Conservation (phyloP, 768 basidiomycete species). For the Phaeotremella fagi region DNA sequence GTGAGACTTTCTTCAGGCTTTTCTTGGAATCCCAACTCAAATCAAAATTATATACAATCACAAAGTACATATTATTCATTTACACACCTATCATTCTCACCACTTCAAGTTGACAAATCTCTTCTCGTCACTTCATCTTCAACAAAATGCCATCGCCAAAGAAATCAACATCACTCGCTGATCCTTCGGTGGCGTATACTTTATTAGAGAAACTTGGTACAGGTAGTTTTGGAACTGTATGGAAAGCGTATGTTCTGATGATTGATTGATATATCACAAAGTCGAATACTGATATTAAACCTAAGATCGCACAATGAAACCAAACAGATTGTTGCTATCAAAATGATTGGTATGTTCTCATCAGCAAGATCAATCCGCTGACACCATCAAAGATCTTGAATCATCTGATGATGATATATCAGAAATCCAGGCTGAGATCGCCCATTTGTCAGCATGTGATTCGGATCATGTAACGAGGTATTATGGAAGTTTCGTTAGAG, state of each 20-base stretch:
- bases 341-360: conserved; percentile 77
- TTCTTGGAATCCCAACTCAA: too few relatives aligned
- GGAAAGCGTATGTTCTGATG: conserved; percentile 64
- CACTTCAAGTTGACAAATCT: not conserved
- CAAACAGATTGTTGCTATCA: conserved; percentile 92
- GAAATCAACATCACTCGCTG: conserved; percentile 39
- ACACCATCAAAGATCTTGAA: conserved; percentile 67
- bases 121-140: not conserved
- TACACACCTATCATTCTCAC: not conserved
- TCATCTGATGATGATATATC: conserved; percentile 98
- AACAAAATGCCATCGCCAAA: not conserved
- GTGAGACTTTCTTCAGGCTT: too few relatives aligned
- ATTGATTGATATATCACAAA: too few relatives aligned
- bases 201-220: conserved; percentile 94
- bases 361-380: not conserved
- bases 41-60: too few relatives aligned
- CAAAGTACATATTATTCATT: too few relatives aligned
- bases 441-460: conserved; percentile 89
- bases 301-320: conserved; percentile 77
- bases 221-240: conserved; percentile 93
- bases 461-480: conserved; percentile 95
- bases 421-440: conserved; percentile 98
- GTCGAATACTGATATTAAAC: not conserved
- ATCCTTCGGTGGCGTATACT: conserved; percentile 85
- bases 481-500: conserved; percentile 92